Conservation (phyloP, 2,329 filamentous ascomycete genomes). For the Xylariaceae sp. region DNA sequence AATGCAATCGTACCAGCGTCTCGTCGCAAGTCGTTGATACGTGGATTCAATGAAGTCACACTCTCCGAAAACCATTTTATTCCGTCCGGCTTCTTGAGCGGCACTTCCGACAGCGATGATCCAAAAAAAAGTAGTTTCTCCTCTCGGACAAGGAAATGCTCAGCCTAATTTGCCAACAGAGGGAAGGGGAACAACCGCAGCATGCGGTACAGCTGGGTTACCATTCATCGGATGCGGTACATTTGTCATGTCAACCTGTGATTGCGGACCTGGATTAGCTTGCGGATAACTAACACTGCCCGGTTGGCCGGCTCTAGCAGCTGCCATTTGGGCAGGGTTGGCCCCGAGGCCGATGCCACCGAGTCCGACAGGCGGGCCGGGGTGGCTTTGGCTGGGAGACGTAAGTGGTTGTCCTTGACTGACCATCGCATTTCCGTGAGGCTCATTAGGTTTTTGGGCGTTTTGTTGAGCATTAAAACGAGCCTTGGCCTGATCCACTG, state of each 20-base stretch:
- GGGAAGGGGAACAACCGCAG: conserved; percentile 16
- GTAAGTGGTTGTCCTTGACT: conserved; percentile 19
- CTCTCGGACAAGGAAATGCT: conserved; percentile 18
- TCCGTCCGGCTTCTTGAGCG: conserved; percentile 8
- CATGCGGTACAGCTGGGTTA: conserved; percentile 16
- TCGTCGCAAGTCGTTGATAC: not conserved
- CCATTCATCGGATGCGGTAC: conserved; percentile 26
- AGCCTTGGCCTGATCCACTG: conserved; percentile 31
- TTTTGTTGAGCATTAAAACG: conserved; percentile 30
- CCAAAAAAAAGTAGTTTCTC: conserved; percentile 4
- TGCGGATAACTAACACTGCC: conserved; percentile 21
- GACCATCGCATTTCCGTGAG: conserved; percentile 23
- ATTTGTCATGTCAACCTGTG: conserved; percentile 14
- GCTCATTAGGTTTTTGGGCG: conserved; percentile 28
- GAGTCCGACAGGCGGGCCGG: conserved; percentile 30
- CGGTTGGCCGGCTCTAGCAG: conserved; percentile 25
- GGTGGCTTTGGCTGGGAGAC: conserved; percentile 22
- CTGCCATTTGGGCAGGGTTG: conserved; percentile 24
- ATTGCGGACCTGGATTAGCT: conserved; percentile 27
- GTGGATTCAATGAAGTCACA: not conserved
- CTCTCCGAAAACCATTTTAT: not conserved
- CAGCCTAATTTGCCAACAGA: conserved; percentile 25
- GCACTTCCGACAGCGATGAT: conserved; percentile 18
- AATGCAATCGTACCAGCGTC: not conserved
- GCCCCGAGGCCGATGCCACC: conserved; percentile 31